Conservation (phyloP, 139 green algal genomes). For the Chlorella ohadii region DNA sequence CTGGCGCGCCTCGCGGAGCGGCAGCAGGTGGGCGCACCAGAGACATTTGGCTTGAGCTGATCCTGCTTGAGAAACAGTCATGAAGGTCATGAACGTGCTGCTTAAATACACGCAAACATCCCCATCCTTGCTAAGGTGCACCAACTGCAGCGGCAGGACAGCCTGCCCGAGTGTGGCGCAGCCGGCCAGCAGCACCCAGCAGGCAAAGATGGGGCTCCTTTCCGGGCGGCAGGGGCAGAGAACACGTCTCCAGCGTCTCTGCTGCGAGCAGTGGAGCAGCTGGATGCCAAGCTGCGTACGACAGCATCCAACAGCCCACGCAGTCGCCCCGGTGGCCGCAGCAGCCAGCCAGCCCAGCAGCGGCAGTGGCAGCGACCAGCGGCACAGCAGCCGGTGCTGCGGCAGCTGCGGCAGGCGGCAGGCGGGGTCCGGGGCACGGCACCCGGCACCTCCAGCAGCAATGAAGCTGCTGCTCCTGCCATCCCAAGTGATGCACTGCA, state of each 20-base stretch:
- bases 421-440: not conserved
- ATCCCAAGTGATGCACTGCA: not conserved
- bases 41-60: no score
- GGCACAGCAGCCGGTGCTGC: not conserved
- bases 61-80: no score
- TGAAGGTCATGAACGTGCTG: no score
- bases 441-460: not conserved
- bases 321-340: not conserved
- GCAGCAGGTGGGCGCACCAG: slow-evolving; percentile 8
- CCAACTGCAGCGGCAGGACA: not conserved
- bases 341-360: not conserved
- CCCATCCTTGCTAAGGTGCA: not conserved
- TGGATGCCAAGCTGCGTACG: not conserved
- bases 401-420: not conserved
- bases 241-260: not conserved
- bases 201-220: no score
- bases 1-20: slow-evolving; percentile 7
- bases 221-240: not conserved
- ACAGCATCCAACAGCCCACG: not conserved
- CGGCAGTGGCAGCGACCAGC: not conserved
- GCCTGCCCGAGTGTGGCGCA: not conserved
- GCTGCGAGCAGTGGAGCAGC: not conserved
- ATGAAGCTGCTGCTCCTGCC: not conserved
- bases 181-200: not conserved
- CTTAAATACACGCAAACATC: no score